phyloP scores from a whole-genome alignment of 2,329 filamentous ascomycete species.

The Botrytis aclada region DNA sequence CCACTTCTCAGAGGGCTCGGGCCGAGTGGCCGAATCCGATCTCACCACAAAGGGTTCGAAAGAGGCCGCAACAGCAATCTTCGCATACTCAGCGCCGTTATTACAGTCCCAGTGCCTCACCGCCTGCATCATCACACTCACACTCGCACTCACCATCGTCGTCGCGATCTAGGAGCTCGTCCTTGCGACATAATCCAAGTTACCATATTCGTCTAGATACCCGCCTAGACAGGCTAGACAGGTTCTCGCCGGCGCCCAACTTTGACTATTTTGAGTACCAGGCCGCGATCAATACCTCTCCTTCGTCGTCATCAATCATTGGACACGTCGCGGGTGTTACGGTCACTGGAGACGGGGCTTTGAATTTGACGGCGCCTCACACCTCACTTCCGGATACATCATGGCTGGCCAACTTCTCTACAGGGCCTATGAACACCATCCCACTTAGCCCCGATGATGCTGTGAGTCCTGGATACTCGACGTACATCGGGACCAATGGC shows the following conservation, averaged over 20 bases:
- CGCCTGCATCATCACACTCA: slow-evolving; percentile 12
- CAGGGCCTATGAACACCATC: background rate
- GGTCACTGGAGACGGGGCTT: background rate
- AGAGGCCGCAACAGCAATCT: slow-evolving; percentile 7
- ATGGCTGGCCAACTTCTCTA: slow-evolving; percentile 7
- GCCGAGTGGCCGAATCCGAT: slow-evolving; percentile 16
- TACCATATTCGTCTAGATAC: slow-evolving; percentile 11
- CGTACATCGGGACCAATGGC: slow-evolving; percentile 9
- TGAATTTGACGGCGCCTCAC: slow-evolving; percentile 11
- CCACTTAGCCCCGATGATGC: slow-evolving; percentile 11
- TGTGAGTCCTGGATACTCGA: background rate
- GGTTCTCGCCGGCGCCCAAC: background rate
- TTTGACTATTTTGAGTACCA: slow-evolving; percentile 14
- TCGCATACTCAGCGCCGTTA: slow-evolving; percentile 14
- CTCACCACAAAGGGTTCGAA: slow-evolving; percentile 18
- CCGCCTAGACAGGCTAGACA: slow-evolving; percentile 1
- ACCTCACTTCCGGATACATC: background rate
- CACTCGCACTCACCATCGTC: slow-evolving; percentile 9
- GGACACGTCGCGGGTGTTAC: background rate
- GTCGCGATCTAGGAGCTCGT: background rate
- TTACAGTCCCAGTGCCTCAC: slow-evolving; percentile 17
- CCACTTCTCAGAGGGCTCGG: slow-evolving; percentile 13
- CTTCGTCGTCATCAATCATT: slow-evolving; percentile 10
- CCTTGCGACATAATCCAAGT: background rate
- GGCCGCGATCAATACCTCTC: background rate